phyloP scores from a whole-genome alignment of 345 rosid species.

The Alliaria petiolata region DNA sequence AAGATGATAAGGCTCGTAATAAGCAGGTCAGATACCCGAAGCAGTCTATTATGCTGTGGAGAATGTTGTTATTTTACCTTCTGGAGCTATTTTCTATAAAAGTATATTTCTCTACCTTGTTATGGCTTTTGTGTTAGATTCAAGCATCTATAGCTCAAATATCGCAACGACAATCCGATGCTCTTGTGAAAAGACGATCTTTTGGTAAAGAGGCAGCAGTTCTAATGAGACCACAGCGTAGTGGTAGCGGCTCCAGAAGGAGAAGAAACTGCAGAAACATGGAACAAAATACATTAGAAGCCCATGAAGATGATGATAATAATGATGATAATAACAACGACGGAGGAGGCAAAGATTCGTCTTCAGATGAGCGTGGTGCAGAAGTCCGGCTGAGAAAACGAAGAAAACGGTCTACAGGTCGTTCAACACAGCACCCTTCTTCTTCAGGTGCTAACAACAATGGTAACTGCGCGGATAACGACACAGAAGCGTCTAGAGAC shows the following conservation, averaged over 20 bases:
- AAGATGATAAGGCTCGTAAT: conserved; percentile 86
- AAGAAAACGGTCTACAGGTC: conserved; percentile 49
- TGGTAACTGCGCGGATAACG: conserved; percentile 57
- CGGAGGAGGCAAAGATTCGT: conserved; percentile 58
- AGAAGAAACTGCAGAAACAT: conserved; percentile 52
- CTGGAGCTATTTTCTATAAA: neutral
- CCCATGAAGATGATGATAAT: conserved; percentile 70
- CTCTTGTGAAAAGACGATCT: conserved; percentile 71
- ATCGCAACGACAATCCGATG: conserved; percentile 82
- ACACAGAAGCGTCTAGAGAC: conserved; percentile 54
- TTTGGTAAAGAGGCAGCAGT: conserved; percentile 58
- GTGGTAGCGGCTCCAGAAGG: conserved; percentile 48
- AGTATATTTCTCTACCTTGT: neutral
- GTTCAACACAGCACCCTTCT: conserved; percentile 54
- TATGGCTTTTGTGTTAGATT: conserved; percentile 52
- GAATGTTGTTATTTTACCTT: conserved; percentile 12
- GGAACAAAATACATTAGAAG: conserved; percentile 61
- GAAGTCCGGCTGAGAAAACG: conserved; percentile 62
- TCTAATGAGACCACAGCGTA: conserved; percentile 58
- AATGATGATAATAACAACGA: conserved; percentile 40
- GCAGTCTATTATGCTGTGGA: conserved; percentile 1
- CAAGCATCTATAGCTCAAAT: conserved; percentile 96
- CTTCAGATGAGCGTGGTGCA: conserved; percentile 79
- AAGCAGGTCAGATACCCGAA: conserved; percentile 55
- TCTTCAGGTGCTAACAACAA: conserved; percentile 63